phyloP scores from a whole-genome alignment of 148 eudicot species.

The Bassia scoparia region DNA sequence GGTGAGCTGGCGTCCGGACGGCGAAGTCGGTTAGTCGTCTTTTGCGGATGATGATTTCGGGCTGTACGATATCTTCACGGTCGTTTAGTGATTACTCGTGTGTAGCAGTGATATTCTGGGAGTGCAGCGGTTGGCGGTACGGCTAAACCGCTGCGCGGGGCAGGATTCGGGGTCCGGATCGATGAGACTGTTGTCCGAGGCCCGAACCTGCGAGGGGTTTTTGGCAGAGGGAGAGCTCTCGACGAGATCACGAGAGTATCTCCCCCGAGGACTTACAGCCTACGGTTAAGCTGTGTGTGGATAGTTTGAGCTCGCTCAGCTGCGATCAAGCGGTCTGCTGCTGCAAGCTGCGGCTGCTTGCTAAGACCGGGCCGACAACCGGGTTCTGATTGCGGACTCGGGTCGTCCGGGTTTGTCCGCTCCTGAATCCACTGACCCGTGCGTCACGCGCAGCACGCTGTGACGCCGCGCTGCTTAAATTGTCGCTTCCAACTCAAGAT shows the following conservation, averaged over 20 bases:
- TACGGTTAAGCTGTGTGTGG: conserved; percentile 71
- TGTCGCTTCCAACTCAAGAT: no score
- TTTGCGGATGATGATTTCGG: conserved; percentile 33
- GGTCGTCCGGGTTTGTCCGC: no score
- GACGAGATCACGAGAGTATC: conserved; percentile 79
- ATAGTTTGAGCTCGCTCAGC: conserved; percentile 54
- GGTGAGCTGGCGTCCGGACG: conserved; percentile 48
- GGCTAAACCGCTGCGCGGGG: neutral
- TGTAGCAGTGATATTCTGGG: conserved; percentile 88
- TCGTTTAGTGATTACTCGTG: conserved; percentile 65
- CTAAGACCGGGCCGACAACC: conserved; percentile 77
- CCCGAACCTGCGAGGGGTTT: conserved; percentile 57
- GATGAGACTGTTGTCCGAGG: conserved; percentile 11
- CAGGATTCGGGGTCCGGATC: conserved; percentile 3
- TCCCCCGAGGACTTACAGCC: conserved; percentile 86
- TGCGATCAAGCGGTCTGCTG: conserved; percentile 65
- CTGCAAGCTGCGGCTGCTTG: conserved; percentile 70
- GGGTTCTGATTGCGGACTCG: conserved; percentile 73
- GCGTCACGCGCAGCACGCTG: no score
- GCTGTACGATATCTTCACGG: conserved; percentile 43
- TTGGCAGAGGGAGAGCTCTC: conserved; percentile 58
- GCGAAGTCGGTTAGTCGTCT: conserved; percentile 27
- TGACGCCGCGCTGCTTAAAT: no score
- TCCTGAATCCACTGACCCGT: no score
- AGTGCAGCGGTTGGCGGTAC: conserved; percentile 56